Evolutionary conservation across 2,329 filamentous ascomycete species (phyloP), one percentile per base, ranked within the genome.

Genomic region (Lachnellula occidentalis): DNA sequence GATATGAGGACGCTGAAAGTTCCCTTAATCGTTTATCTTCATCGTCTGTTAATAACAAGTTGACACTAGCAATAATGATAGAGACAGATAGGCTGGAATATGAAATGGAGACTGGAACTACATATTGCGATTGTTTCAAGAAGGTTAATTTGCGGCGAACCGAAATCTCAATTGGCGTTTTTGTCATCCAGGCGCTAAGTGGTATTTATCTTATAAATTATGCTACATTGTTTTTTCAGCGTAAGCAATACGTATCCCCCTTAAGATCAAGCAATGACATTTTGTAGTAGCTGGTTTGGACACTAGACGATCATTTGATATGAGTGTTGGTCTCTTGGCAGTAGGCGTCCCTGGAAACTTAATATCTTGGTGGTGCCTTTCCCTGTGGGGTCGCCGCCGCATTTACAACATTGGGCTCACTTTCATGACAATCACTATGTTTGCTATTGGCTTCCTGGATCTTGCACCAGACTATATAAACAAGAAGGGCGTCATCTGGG

Each of bases 131-230:
- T 63, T 78, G 77, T 63, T 82, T 83, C 70, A 73, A 69, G 36
- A 76, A 77, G 5, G 61, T 74, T 31, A 76, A 83, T 60, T 69
- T 77, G 1, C 73, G 77, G n/a, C 71, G 79, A 17, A 77, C 70
- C 75, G 80, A 57, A 79, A 81, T 27, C 63, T 76, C 57, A 79
- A 81, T 64, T 57, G 73, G 73, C 71, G 76, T 82, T 19, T 84
- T 82, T 66, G 75, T 78, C 2, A 75, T 79, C 31, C 81, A 83
- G 69, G 83, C 83, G 61, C 70, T 85, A n/a, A 78, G 80, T 4
- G 81, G 81, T 58, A 84, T 83, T 61, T 71, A 83, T 46, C 81
- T 85, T 56, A 81, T 82, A 62, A 83, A 83, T 61, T 81, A 85
- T 64, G 79, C 81, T 19, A 77, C 79, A 34, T 84, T 77, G 65